Base-by-base conservation (phyloP, 2,329 filamentous ascomycete species). In the Aspergillus versicolor region DNA sequence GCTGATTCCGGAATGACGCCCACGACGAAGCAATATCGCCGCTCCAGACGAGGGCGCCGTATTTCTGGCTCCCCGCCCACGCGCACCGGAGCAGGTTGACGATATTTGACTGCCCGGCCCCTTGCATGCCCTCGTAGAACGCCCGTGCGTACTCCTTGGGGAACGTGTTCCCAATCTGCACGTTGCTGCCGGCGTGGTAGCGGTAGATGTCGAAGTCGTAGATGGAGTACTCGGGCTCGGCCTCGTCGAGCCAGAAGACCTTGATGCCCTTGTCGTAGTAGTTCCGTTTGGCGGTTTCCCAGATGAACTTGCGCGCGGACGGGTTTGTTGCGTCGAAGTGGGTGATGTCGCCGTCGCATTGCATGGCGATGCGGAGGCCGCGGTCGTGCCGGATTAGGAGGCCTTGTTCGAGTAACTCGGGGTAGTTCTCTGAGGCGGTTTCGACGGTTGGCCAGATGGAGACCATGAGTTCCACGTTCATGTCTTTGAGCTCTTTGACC, bases 381-480 rank as follows among this genome's bases (percentile, higher is more conserved):
- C 85, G 79, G 58, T 88, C 86, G 8, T 77, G 78, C 0, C 84
- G 81, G 58, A 88, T 84, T 2, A 89, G 77, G 3, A 82, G 77
- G 0, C 86, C 86, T 9, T 78, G 77, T 54, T 85, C 82, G 0
- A 86, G 71, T 84, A 88, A 87, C 60, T 87, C 81, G 0, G 77
- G 63, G 64, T 82, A 88, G 66, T 87, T 87, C 42, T 85, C 82
- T 0, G 81, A 84, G 2, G 69, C 65, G 12, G 76, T 78, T 52
- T 88, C 84, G 1, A 89, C 85, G 0, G 85, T 88, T 0, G 86
- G 86, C 86, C 87, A 89, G 62, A 89, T 82, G 0, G 84, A 88
- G 0, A 89, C 84, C 85, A 89, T 88, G 3, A 88, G 77, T 64
- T 89, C 85, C 45, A 88, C 81, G 0, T 79, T 77, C 58, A 89